Conservation (phyloP, 177 flowering plant species). For the Vitis hybrid region DNA sequence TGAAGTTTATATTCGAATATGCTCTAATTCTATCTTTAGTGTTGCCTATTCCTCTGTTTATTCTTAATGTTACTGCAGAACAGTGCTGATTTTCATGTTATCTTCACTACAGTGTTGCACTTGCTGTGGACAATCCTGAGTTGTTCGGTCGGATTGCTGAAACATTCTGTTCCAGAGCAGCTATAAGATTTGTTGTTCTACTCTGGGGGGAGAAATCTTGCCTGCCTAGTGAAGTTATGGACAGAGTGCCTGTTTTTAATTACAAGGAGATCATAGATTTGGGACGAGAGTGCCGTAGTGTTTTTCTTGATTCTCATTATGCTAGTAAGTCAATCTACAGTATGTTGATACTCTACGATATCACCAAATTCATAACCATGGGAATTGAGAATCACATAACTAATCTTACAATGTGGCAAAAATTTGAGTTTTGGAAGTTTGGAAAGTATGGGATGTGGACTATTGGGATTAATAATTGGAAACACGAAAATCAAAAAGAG, state of each 20-base stretch:
- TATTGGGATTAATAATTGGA: too few relatives aligned
- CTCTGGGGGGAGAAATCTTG: constrained; percentile 91
- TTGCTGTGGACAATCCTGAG: constrained; percentile 77
- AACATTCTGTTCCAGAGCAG: constrained; percentile 48
- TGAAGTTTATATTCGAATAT: not conserved
- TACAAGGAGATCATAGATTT: constrained; percentile 62
- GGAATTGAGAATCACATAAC: too few relatives aligned
- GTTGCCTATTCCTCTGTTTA: too few relatives aligned
- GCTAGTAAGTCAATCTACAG: constrained; percentile 46
- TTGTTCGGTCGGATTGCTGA: constrained; percentile 60
- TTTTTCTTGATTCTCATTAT: constrained; percentile 41
- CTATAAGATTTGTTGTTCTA: constrained; percentile 59
- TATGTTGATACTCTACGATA: too few relatives aligned
- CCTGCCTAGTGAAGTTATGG: constrained; percentile 27
- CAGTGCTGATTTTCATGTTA: constrained; percentile 2
- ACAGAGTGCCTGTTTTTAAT: constrained; percentile 46
- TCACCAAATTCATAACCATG: too few relatives aligned
- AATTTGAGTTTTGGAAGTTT: too few relatives aligned
- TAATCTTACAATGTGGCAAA: too few relatives aligned
- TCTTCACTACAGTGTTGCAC: constrained; percentile 65
- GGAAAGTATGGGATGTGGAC: too few relatives aligned
- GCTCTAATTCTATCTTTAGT: not conserved
- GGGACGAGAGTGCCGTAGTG: constrained; percentile 61
- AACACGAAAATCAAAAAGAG: too few relatives aligned
- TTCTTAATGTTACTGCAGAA: not conserved